Base-by-base conservation (phyloP, 129 eudicot genomes). In the Daucus carota region DNA sequence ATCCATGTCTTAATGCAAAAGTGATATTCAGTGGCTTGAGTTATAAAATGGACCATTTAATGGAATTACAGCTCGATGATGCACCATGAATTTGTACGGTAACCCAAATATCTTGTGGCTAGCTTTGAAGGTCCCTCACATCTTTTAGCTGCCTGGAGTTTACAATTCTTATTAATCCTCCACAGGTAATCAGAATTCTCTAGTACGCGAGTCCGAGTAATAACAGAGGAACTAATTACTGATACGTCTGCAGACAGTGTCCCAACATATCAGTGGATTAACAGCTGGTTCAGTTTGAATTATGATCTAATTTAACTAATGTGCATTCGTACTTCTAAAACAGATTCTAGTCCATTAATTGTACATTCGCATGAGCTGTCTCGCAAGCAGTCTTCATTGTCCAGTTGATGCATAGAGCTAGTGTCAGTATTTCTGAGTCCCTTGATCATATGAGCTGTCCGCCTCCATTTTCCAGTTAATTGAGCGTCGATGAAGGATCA, bases 401-500 rank as follows among this genome's bases (percentile, higher is more conserved):
- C 3, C 31, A 54, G 31, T 54, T 54, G 14, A 54, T 54, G 2
- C 10, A 54, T 24, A 18, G 28, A 54, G 63, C 31, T 22, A 54
- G 63, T 26, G 29, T 22, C 63, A 22, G 8, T n/a, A n/a, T 28
- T 8, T 54, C 34, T 22, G 8, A 67, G 36, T 68, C 29, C 73
- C 8, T 34, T 31, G 40, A 67, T 32, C 6, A 0, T 3, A 20
- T 68, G 73, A 68, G 72, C 43, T 68, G 73, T 18, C 28, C 18
- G 22, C 36, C 28, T 68, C 7, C 69, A 68, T 32, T 68, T 32
- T 67, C 72, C 42, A 34, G 42, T 36, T 68, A 45, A 36, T 34
- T 34, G 41, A 34, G 43, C 72, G 72, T 34, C 28, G 46, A 68
- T 34, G 17, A 68, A 68, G 72, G 72, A 68, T 68, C 72, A 68